Evolutionary conservation across 2,329 filamentous ascomycete genomes (phyloP).

Genomic region (Beauveria bassiana): DNA sequence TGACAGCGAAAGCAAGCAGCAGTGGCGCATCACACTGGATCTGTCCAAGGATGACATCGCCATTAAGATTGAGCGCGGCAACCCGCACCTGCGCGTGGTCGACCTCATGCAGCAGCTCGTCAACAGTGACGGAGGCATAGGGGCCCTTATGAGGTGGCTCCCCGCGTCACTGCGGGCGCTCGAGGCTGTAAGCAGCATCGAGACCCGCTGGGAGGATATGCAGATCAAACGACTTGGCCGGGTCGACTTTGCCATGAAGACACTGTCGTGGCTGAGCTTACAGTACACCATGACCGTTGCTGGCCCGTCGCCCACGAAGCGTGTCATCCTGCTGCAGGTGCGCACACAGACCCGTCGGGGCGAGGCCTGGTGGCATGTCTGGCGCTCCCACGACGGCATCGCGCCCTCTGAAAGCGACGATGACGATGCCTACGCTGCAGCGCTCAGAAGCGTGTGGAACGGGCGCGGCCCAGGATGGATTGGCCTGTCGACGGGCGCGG

Average conservation of each 20-base stretch:
- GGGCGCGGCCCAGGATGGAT: constrained; percentile 37
- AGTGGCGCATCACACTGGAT: constrained; percentile 50
- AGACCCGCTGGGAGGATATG: constrained; percentile 42
- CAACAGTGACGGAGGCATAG: constrained; percentile 46
- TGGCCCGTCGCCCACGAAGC: constrained; percentile 15
- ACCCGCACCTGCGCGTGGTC: constrained; percentile 59
- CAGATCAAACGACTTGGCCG: constrained; percentile 35
- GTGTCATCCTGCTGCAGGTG: constrained; percentile 43
- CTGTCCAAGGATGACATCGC: constrained; percentile 47
- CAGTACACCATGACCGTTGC: constrained; percentile 38
- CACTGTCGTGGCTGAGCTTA: constrained; percentile 50
- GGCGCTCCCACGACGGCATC: constrained; percentile 23
- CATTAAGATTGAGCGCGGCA: constrained; percentile 52
- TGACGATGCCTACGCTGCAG: constrained; percentile 28
- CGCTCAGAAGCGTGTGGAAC: constrained; percentile 39
- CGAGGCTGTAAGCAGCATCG: constrained; percentile 51
- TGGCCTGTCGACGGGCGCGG: constrained; percentile 40
- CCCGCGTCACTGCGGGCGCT: constrained; percentile 58
- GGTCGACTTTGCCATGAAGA: constrained; percentile 44
- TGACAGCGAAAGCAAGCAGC: constrained; percentile 14
- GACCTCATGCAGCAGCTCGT: constrained; percentile 51
- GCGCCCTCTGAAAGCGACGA: not conserved
- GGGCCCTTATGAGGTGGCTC: constrained; percentile 45
- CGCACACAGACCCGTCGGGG: constrained; percentile 40
- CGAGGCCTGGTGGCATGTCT: constrained; percentile 44